These are phyloP conservation scores for Exobasidium rhododendri DNA, from an alignment of 1,284 basidiomycete species.

Conservation along the genomic window DNA sequence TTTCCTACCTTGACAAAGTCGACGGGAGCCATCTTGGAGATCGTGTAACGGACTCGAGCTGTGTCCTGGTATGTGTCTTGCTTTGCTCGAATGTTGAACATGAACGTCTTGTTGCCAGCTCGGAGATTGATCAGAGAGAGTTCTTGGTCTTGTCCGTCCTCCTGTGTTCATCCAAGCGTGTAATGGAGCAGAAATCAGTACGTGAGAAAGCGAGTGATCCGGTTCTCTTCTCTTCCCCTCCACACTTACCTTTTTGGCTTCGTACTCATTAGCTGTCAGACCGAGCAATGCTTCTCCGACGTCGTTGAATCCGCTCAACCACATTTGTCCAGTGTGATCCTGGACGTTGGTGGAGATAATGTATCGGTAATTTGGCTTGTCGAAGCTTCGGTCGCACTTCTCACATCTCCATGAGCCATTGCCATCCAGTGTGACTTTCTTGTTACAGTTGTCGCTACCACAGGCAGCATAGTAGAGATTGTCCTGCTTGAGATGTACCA, in stretches of 20 bases:
- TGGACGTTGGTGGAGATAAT: conserved; percentile 82
- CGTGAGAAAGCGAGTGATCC: not conserved
- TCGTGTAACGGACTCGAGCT: conserved; percentile 16
- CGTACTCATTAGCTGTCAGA: conserved; percentile 75
- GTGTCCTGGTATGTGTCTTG: conserved; percentile 49
- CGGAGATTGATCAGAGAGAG: conserved; percentile 67
- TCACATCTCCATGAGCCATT: conserved; percentile 79
- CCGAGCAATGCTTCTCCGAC: conserved; percentile 71
- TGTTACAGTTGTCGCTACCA: conserved; percentile 75
- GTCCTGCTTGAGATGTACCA: conserved; percentile 85
- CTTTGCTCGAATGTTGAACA: conserved; percentile 83
- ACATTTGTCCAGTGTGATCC: conserved; percentile 82
- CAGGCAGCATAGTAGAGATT: conserved; percentile 89
- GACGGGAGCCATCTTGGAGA: conserved; percentile 33
- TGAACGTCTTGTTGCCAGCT: conserved; percentile 70
- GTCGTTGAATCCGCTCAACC: conserved; percentile 96
- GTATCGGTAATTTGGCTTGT: conserved; percentile 82
- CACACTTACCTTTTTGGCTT: conserved; percentile 64
- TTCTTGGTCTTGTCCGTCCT: conserved; percentile 63
- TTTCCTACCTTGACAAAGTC: conserved; percentile 45
- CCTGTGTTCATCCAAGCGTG: conserved; percentile 58
- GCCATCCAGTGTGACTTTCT: conserved; percentile 76
- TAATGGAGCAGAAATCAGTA: too few relatives aligned
- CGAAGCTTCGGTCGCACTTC: conserved; percentile 77
- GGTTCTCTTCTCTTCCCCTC: not conserved